A percentile compares a stretch with the other conserved stretches of the same genome.
Evolutionary conservation across 2,329 filamentous ascomycete species (phyloP).

Genomic region (Periconia macrospinosa): DNA sequence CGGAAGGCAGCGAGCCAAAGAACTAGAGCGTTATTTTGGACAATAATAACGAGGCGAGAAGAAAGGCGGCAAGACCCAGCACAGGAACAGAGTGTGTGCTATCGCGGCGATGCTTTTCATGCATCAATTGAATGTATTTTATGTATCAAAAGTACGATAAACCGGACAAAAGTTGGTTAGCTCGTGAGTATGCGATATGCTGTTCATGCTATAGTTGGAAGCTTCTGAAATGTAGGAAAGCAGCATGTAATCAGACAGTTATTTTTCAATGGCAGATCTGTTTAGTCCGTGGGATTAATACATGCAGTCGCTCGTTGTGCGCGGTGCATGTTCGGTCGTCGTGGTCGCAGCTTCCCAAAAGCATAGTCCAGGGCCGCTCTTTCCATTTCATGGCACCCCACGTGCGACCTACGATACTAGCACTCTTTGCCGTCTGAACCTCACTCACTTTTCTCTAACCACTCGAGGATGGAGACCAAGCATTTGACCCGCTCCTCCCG

Average conservation of each 20-base stretch:
- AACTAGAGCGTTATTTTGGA: constrained; percentile 10
- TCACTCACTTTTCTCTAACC: neutral
- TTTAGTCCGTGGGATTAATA: no score
- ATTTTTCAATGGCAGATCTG: no score
- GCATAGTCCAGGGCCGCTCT: constrained; percentile 1
- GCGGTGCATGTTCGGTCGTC: neutral
- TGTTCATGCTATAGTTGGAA: no score
- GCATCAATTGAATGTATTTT: constrained; percentile 6
- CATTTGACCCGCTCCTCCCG: neutral
- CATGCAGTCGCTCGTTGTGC: neutral
- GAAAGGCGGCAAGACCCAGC: neutral
- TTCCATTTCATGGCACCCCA: constrained; percentile 4
- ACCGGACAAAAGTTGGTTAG: neutral
- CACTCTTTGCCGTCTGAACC: neutral
- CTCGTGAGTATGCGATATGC: neutral
- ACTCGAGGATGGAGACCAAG: neutral
- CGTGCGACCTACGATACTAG: neutral
- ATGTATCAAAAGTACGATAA: neutral
- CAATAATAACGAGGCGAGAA: neutral
- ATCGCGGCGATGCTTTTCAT: neutral
- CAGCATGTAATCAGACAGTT: no score
- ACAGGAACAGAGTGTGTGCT: no score
- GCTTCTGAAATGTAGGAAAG: no score
- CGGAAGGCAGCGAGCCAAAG: constrained; percentile 27
- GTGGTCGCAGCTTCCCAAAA: constrained; percentile 3